Evolutionary conservation across 495 filamentous ascomycete genomes (phyloP), one percentile per base, ranked within the genome.

Genomic region (Alectoria sarmentosa): DNA sequence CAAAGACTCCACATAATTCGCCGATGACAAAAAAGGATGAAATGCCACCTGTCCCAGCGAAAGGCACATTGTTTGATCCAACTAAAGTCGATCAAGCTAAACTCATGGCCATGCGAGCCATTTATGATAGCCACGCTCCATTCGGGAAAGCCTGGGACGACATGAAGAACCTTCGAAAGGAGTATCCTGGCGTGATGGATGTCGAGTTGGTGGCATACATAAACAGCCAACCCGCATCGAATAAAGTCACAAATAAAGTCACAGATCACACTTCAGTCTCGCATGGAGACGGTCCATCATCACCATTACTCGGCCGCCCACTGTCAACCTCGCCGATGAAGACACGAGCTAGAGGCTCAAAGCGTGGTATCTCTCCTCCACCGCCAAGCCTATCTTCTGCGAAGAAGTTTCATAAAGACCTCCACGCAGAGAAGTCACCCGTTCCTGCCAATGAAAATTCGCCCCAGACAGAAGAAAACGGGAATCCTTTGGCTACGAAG

Each of bases 301-400:
- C 68, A 32, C 44, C 66, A 3, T 36, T 63, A n/a, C 66, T 62
- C 14, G 59, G 61, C n/a, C 65, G 37, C 23, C 69, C 66, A 4
- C 23, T 41, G 9, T 34, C 57, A 11, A 19, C 54, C 8, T 64
- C 65, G 38, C 67, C 65, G 30, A 57, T 61, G 6, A 62, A 49
- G 28, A 64, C 65, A n/a, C 37, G 56, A 64, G 66, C 60, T 59
- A 68, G 71, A 62, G 66, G 41, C 13, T 61, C 38, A 32, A 66
- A 63, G 30, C 64, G 69, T 58, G 65, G 73, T 42, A 71, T 75
- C 44, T 68, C 73, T 36, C 69, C 74, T 17, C 70, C 74, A 42
- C 71, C 71, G 17, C 58, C 70, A 15, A 67, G 69, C 8, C 56
- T 72, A 37, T 73, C 75, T 60, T 54, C 66, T 67, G 38, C 72